Evolutionary conservation across 108 stramenopile species (phyloP).

Genomic region (Cafeteria roenbergensis): DNA sequence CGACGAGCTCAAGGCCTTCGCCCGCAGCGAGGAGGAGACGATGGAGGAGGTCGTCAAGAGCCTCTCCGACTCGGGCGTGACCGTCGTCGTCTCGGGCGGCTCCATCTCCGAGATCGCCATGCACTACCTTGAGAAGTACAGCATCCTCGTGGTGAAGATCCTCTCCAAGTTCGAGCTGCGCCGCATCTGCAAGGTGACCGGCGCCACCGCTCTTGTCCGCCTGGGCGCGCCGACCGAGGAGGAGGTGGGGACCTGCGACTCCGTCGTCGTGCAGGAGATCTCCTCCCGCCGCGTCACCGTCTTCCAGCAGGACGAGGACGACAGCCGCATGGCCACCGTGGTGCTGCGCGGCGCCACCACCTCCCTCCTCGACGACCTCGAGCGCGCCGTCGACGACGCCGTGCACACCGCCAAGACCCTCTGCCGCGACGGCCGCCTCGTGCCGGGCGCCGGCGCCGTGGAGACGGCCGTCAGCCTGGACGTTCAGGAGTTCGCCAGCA

Average conservation of each 20-base stretch:
- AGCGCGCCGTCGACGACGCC: constrained; percentile 88
- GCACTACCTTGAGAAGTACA: constrained; percentile 87
- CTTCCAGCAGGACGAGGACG: constrained; percentile 58
- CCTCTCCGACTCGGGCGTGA: constrained; percentile 76
- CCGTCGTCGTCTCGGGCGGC: constrained; percentile 77
- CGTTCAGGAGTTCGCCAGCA: constrained; percentile 63
- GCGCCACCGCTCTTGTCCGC: constrained; percentile 83
- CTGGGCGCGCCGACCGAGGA: constrained; percentile 85
- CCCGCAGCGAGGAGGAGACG: constrained; percentile 83
- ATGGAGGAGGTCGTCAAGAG: constrained; percentile 89
- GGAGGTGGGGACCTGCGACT: constrained; percentile 74
- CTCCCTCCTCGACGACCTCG: constrained; percentile 79
- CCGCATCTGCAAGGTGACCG: constrained; percentile 75
- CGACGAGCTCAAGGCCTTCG: constrained; percentile 89
- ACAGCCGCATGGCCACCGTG: constrained; percentile 65
- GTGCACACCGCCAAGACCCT: constrained; percentile 69
- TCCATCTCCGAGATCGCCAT: constrained; percentile 80
- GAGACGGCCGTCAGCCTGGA: constrained; percentile 77
- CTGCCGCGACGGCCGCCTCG: constrained; percentile 70
- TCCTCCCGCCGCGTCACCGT: constrained; percentile 78
- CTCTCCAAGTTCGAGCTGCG: constrained; percentile 91
- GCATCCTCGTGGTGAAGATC: constrained; percentile 72
- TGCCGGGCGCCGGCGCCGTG: constrained; percentile 81
- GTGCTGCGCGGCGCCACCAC: constrained; percentile 79
- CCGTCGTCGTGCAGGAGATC: constrained; percentile 62